These are phyloP conservation scores for Scytalidium sp. DNA, from an alignment of 2,329 filamentous ascomycete species.

Conservation along the genomic window DNA sequence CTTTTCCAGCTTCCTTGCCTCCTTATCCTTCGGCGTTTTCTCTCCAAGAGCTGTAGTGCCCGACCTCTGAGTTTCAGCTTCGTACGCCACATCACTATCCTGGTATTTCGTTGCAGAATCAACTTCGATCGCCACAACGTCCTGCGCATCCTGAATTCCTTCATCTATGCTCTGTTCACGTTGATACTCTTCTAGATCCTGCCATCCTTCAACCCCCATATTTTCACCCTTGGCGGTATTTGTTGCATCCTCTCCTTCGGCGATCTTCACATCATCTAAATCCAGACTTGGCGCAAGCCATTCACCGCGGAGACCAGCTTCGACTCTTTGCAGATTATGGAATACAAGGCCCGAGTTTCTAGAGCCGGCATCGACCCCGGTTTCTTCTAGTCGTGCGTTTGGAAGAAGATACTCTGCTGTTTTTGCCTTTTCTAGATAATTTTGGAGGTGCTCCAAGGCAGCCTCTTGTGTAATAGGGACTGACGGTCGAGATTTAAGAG, in stretches of 20 bases:
- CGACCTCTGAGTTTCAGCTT: constrained; percentile 41
- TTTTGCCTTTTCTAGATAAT: constrained; percentile 23
- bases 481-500: constrained; percentile 20
- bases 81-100: constrained; percentile 38
- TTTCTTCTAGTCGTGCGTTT: constrained; percentile 28
- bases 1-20: constrained; percentile 33
- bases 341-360: constrained; percentile 38
- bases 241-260: constrained; percentile 19
- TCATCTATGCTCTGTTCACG: constrained; percentile 28
- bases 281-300: constrained; percentile 40
- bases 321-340: constrained; percentile 50
- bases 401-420: constrained; percentile 26
- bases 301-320: constrained; percentile 49
- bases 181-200: constrained; percentile 32
- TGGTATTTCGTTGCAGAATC: no score
- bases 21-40: constrained; percentile 49
- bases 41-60: constrained; percentile 42
- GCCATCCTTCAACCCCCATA: constrained; percentile 26
- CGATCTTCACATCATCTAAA: constrained; percentile 24
- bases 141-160: constrained; percentile 14
- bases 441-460: constrained; percentile 26
- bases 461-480: constrained; percentile 21
- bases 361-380: constrained; percentile 24
- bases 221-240: constrained; percentile 22
- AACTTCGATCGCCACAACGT: constrained; percentile 23